Evolutionary conservation across 2,329 filamentous ascomycete genomes (phyloP).

Genomic region (Xylaria sp.): DNA sequence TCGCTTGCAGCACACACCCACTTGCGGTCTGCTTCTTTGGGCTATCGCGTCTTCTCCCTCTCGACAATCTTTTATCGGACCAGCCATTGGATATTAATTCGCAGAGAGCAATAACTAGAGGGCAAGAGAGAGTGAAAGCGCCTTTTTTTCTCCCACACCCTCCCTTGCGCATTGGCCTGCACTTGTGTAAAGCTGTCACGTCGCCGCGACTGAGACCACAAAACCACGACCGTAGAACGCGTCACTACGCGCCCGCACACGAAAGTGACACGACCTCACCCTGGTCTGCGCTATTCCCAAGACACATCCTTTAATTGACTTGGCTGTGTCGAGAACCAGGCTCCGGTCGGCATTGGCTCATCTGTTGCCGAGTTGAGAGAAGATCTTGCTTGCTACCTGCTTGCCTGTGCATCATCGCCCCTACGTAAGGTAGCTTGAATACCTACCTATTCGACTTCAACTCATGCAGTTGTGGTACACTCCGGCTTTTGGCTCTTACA

Average conservation of each 20-base stretch:
- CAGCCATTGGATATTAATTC: conserved; percentile 5
- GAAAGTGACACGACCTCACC: conserved; percentile 51
- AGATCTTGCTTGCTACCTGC: not conserved
- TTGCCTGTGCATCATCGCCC: not conserved
- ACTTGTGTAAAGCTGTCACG: not conserved
- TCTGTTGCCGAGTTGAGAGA: not conserved
- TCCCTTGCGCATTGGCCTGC: not conserved
- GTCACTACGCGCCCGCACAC: conserved; percentile 46
- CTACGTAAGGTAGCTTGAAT: not conserved
- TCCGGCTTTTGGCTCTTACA: conserved; percentile 2
- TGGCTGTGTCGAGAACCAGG: conserved; percentile 21
- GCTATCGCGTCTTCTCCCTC: conserved; percentile 15
- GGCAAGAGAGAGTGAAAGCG: not conserved
- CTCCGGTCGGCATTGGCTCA: not conserved
- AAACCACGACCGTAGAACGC: conserved; percentile 15
- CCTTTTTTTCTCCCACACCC: not conserved
- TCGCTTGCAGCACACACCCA: conserved; percentile 11
- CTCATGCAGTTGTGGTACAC: not conserved
- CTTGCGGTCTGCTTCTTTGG: conserved; percentile 19
- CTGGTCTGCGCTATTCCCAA: conserved; percentile 45
- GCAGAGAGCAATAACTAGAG: not conserved
- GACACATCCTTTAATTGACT: conserved; percentile 50
- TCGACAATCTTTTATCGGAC: conserved; percentile 16
- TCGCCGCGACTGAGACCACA: not conserved
- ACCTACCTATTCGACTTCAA: not conserved